Base-by-base conservation (phyloP, 1,284 basidiomycete genomes). In the Coniferiporia sulphurascens region DNA sequence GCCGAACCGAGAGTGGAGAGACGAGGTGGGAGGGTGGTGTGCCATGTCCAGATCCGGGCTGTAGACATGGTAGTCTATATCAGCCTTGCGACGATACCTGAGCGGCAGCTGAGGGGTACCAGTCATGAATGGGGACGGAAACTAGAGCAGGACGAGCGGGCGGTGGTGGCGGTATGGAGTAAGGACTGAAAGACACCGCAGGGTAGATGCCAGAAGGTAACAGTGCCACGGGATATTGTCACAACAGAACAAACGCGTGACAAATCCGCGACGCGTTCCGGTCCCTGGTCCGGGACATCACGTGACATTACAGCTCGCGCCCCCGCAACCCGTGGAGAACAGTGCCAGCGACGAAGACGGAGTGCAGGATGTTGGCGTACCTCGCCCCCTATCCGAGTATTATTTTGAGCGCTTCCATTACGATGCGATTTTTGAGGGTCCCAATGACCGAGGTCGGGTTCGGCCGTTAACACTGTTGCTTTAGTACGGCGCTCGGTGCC, bases 61-160 rank as follows among this genome's bases (percentile, higher is more conserved):
- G 44, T 22, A 38, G 22, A 43, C 45, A 12, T 17, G 59, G 19
- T 41, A 56, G 50, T 58, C 56, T 17, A 43, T 17, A 46, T 27
- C 34, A 22, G 56, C 60, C 36, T 61, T 58, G 38, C 60, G 51
- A 34, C 56, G 51, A 45, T 55, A 55, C 41, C 58, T 62, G 38
- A 58, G 60, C 12, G 56, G 52, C 13, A 58, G 52, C 19, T 55
- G 60, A 49, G 60, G 56, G 9, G 60, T 58, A 9, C 56, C 56
- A 17, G 52, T 56, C 56, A 62, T 62, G 36, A 22, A 54, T 35
- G 13, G 38, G 13, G 22, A 5, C 8, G 32, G 36, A 15, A 38
- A 32, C 27, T 8, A 19, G 48, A 48, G n/a, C 49, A 19, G 22
- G 38, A 15, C 9, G 49, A 21, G 22, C 43, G 22, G 53, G 21